A percentile compares a stretch with the other conserved stretches of the same genome.
phyloP scores from a whole-genome alignment of 306 rosid genomes.

The Lithocarpus polystachyus region DNA sequence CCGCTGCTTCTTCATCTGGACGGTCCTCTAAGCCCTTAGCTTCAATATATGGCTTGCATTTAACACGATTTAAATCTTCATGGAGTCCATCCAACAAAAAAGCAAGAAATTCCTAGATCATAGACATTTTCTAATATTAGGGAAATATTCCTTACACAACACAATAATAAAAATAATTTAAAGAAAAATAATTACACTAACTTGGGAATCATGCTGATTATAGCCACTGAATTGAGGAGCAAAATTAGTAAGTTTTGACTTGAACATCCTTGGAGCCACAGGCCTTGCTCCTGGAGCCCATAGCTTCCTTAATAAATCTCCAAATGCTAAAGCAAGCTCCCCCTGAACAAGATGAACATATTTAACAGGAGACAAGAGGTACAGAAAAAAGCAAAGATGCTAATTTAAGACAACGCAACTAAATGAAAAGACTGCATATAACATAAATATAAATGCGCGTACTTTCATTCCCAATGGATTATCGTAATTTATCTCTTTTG shows the following conservation, averaged over 20 bases:
- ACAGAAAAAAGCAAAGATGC: not conserved
- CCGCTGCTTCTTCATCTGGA: conserved; percentile 73
- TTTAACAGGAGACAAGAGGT: not conserved
- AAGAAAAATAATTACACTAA: conserved; percentile 31
- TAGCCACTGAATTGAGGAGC: conserved; percentile 83
- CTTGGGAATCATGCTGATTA: conserved; percentile 94
- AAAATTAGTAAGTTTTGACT: conserved; percentile 62
- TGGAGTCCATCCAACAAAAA: conserved; percentile 89
- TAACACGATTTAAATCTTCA: conserved; percentile 88
- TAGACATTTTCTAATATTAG: conserved; percentile 25
- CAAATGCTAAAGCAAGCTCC: conserved; percentile 87
- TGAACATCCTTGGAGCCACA: conserved; percentile 65
- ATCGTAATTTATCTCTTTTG: conserved; percentile 67
- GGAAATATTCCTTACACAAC: conserved; percentile 14
- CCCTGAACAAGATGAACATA: conserved; percentile 48
- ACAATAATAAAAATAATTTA: conserved; percentile 9
- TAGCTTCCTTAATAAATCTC: conserved; percentile 72
- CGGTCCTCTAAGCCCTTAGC: conserved; percentile 73
- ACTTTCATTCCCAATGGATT: conserved; percentile 89
- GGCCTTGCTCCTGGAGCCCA: conserved; percentile 73
- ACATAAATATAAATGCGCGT: conserved; percentile 23
- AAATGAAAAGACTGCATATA: conserved; percentile 8
- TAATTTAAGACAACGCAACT: not conserved
- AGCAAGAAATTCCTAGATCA: conserved; percentile 83
- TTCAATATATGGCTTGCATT: conserved; percentile 74